These are phyloP conservation scores for Rhizoclosmatium globosum DNA, from an alignment of 192 early-diverging fungal genomes.

Conservation along the genomic window DNA sequence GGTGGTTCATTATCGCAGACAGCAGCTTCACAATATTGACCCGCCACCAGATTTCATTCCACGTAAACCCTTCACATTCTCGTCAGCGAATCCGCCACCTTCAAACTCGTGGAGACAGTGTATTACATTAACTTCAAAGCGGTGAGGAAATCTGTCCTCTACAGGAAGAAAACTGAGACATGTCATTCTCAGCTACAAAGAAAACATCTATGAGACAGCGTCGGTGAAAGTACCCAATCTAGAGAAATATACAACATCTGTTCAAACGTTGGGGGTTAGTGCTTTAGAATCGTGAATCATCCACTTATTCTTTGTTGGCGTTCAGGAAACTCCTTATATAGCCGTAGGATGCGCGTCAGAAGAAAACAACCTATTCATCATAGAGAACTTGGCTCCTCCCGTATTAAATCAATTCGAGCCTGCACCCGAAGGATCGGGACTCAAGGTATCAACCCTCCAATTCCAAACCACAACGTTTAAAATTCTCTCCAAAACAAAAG, in stretches of 20 bases:
- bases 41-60: too few relatives aligned
- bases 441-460: not conserved
- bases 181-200: constrained; percentile 29
- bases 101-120: constrained; percentile 29
- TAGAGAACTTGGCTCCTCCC: constrained; percentile 38
- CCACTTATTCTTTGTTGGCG: too few relatives aligned
- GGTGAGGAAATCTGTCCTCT: too few relatives aligned
- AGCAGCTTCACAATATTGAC: too few relatives aligned
- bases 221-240: constrained; percentile 21
- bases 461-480: too few relatives aligned
- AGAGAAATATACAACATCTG: constrained; percentile 37
- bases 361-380: constrained; percentile 52
- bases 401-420: not conserved
- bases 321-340: constrained; percentile 47
- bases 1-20: too few relatives aligned
- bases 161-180: too few relatives aligned
- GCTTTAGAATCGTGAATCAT: too few relatives aligned
- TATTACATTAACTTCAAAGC: constrained; percentile 19
- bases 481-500: constrained; percentile 32
- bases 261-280: constrained; percentile 28
- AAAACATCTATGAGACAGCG: not conserved
- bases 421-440: not conserved
- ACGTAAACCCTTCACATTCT: too few relatives aligned
- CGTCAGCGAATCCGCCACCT: constrained; percentile 10
- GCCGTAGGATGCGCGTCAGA: constrained; percentile 49